These are phyloP conservation scores for Dryadomyces quercus-mongolicae DNA, from an alignment of 2,329 filamentous ascomycete species.

Conservation along the genomic window DNA sequence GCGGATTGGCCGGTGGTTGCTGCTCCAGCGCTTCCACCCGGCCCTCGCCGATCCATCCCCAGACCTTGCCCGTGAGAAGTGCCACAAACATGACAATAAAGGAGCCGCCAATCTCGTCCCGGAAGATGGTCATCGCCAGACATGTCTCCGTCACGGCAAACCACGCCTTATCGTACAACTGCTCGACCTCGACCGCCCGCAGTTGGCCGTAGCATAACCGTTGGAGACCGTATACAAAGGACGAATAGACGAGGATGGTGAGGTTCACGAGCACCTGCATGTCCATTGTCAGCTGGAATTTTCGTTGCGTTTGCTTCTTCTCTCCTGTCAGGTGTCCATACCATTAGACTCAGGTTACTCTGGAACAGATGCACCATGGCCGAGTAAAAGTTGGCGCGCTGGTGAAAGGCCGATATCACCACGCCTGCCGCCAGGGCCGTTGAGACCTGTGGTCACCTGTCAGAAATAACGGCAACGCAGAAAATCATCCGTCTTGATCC, in stretches of 20 bases:
- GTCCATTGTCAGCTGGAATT: background rate
- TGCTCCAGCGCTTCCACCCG: conserved; percentile 91
- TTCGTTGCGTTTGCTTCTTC: too few species aligned
- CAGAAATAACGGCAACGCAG: background rate
- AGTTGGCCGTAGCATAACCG: conserved; percentile 82
- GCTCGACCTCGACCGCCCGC: conserved; percentile 88
- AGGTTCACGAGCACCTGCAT: conserved; percentile 79
- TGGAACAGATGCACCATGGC: conserved; percentile 94
- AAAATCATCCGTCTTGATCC: conserved; percentile 12
- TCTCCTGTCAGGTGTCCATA: conserved; percentile 33
- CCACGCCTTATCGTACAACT: conserved; percentile 95
- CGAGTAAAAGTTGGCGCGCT: conserved; percentile 96
- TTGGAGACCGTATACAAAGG: conserved; percentile 76
- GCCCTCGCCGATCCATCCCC: conserved; percentile 96
- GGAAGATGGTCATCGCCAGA: conserved; percentile 95
- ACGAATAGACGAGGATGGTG: conserved; percentile 67
- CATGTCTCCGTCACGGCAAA: conserved; percentile 96
- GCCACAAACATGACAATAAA: conserved; percentile 95
- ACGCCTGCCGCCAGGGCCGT: conserved; percentile 74
- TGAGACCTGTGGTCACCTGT: conserved; percentile 47
- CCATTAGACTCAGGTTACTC: conserved; percentile 90
- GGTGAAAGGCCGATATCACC: conserved; percentile 80
- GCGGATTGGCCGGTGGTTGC: conserved; percentile 80
- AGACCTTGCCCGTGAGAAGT: conserved; percentile 87
- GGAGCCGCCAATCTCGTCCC: conserved; percentile 88